phyloP scores from a whole-genome alignment of 83 land plant species.

The Larix sibirica region DNA sequence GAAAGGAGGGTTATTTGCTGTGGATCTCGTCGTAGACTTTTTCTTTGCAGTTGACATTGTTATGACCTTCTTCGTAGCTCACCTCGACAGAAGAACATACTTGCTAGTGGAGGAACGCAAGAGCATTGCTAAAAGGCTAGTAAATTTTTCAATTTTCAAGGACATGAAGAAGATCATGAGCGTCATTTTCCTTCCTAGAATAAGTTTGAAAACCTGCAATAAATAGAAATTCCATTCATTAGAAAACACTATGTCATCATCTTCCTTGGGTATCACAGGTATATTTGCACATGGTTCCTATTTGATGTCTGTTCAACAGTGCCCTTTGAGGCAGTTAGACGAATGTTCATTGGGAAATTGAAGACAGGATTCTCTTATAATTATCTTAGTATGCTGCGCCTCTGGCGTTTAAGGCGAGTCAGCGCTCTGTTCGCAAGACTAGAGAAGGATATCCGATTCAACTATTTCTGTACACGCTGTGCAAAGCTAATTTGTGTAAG shows the following conservation, averaged over 20 bases:
- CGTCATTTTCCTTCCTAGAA: no score
- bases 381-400: slow-evolving; percentile 58
- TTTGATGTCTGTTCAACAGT: slow-evolving; percentile 47
- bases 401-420: slow-evolving; percentile 68
- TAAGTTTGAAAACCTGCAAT: no score
- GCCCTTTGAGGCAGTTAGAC: slow-evolving; percentile 32
- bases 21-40: slow-evolving; percentile 52
- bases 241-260: no score
- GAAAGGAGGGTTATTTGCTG: slow-evolving; percentile 23
- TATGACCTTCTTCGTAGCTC: slow-evolving; percentile 70
- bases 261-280: background rate
- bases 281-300: slow-evolving; percentile 27
- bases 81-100: slow-evolving; percentile 44
- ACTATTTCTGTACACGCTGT: slow-evolving; percentile 61
- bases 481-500: slow-evolving; percentile 54
- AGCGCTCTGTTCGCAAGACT: slow-evolving; percentile 51
- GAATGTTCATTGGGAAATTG: slow-evolving; percentile 22
- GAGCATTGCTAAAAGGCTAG: slow-evolving; percentile 45
- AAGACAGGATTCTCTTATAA: slow-evolving; percentile 25
- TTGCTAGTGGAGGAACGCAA: slow-evolving; percentile 46
- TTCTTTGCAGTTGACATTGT: slow-evolving; percentile 65
- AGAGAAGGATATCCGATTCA: slow-evolving; percentile 58
- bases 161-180: no score
- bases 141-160: background rate
- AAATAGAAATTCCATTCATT: no score